Base-by-base conservation (phyloP, 345 rosid species). In the Euphorbia tirucalli region DNA sequence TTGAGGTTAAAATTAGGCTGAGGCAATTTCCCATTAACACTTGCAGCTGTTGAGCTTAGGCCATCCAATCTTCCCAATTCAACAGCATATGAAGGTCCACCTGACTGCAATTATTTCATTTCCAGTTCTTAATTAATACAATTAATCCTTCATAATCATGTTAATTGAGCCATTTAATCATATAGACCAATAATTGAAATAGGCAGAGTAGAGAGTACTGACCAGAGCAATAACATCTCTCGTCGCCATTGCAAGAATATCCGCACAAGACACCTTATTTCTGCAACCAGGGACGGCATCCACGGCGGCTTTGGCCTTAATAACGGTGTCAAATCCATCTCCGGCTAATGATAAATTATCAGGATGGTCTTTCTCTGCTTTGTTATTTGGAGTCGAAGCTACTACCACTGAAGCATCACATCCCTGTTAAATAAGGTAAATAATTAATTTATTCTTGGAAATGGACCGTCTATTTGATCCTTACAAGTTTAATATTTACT, bases 241-340 rank as follows among this genome's bases (percentile, higher is more conserved):
- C 2, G 97, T 81, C 0, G 98, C 98, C 14, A 93, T 84, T 74
- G 94, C 96, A 32, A 93, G 82, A 63, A 93, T 93, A 72, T 93
- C 98, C 21, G 98, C 97, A 72, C 97, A 93, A 1, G 98, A 91
- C 32, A 93, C 98, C 82, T 81, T 91, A 85, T 90, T 91, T 71
- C 82, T 84, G 85, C 98, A 93, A 13, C 66, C 48, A 1, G 98
- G 88, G 71, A 71, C 72, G 0, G 82, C 73, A 18, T 93, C 97
- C 18, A 93, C 85, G 14, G 94, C 94, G 3, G 86, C 89, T 76
- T 93, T 93, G 6, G 98, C 97, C 72, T 90, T 88, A 62, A 87
- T 68, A 74, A 91, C 96, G 0, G 96, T 91, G 82, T 93, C 98
- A n/a, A 91, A 93, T 57, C 98, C 96, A 66, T 89, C 94, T 49